phyloP scores from a whole-genome alignment of 371 early-diverging fungal species.

The Apophysomyces elegans region DNA sequence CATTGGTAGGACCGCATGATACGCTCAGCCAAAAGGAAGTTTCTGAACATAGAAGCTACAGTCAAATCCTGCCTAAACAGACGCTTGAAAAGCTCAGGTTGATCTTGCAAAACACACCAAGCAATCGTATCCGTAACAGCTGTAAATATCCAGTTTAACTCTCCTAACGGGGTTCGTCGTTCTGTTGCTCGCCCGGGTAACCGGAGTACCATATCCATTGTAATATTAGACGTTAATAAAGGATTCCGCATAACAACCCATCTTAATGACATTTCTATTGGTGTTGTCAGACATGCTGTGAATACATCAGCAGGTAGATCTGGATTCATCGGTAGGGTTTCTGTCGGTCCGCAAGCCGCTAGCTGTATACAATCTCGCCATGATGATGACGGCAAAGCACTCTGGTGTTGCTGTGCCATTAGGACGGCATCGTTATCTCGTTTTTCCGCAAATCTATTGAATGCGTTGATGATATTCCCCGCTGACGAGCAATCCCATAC shows the following conservation, averaged over 20 bases:
- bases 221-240: conserved; percentile 68
- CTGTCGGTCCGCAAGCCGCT: conserved; percentile 88
- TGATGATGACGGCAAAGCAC: conserved; percentile 48
- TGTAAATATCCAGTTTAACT: conserved; percentile 98
- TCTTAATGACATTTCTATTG: conserved; percentile 91
- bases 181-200: conserved; percentile 91
- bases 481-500: conserved; percentile 97
- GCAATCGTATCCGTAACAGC: conserved; percentile 98
- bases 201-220: conserved; percentile 84
- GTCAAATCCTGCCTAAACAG: conserved; percentile 95
- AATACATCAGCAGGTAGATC: conserved; percentile 96
- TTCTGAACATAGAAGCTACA: conserved; percentile 95
- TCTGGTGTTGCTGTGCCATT: conserved; percentile 39
- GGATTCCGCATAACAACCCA: conserved; percentile 93
- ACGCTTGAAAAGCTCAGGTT: conserved; percentile 87
- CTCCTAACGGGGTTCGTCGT: conserved; percentile 93
- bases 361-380: conserved; percentile 91
- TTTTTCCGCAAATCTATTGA: conserved; percentile 86
- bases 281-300: conserved; percentile 94
- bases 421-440: conserved; percentile 73
- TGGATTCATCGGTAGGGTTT: conserved; percentile 91
- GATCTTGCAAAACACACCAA: conserved; percentile 88
- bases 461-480: conserved; percentile 88
- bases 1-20: conserved; percentile 94
- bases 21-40: conserved; percentile 93